Evolutionary conservation across 2,329 filamentous ascomycete genomes (phyloP), one percentile per base, ranked within the genome.

Genomic region (Trichoderma citrinoviride): DNA sequence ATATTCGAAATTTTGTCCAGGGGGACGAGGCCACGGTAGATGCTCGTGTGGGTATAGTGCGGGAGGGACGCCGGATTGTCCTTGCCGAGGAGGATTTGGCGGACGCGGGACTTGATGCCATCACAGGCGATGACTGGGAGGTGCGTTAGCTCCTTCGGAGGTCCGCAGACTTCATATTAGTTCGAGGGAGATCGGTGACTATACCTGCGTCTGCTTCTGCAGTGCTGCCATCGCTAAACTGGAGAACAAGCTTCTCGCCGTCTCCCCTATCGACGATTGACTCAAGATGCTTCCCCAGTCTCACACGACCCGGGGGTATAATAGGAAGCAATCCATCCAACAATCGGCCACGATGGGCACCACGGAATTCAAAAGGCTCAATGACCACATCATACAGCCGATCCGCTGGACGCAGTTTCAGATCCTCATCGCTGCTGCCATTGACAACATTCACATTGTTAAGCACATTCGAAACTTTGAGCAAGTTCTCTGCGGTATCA

Each of bases 191-290:
- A n/a, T n/a, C n/a, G n/a, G n/a, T n/a, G n/a, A n/a, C 19, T 56
- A 54, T 49, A 65, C 63, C 63, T 41, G 63, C 63, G 7, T 65
- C 66, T 4, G 79, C 76, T 7, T 71, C 67, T 2, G 75, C 77
- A 0, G 72, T 75, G 0, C 76, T 76, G 0, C 79, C n/a, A 44
- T 82, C 80, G 0, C 71, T 66, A 58, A 81, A 81, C n/a, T 33
- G 68, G 52, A 81, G 68, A 2, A 67, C 61, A 3, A 75, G 65
- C 41, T 71, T 72, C 2, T 70, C 71, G 3, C 69, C 67, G 10
- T 57, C 33, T 4, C 63, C 44, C 3, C 61, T 64, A 12, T 72
- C 66, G 69, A 73, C 65, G 71, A 74, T 72, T n/a, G 77, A 25
- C 55, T 74, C 68, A 12, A 79, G 67, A 0, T 73, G 71, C 62